phyloP scores from a whole-genome alignment of 2,329 filamentous ascomycete genomes.

The Exserohilum rostratum region DNA sequence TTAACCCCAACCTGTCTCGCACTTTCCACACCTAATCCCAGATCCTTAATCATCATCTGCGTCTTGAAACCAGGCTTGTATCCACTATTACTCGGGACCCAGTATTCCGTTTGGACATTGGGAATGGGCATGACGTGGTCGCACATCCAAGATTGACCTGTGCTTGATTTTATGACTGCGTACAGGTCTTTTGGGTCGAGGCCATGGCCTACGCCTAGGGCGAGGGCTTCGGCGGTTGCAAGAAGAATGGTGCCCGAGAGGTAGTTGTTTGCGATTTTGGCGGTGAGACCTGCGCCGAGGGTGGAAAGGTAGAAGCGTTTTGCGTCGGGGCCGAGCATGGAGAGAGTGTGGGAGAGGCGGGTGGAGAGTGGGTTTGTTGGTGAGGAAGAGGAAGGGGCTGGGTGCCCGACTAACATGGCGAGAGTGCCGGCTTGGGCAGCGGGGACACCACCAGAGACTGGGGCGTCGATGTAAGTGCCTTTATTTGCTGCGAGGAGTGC shows the following conservation, averaged over 20 bases:
- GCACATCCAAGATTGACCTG: constrained; percentile 44
- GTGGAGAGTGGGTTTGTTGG: constrained; percentile 10
- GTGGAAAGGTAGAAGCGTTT: constrained; percentile 40
- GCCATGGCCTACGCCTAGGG: constrained; percentile 39
- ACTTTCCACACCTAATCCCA: constrained; percentile 37
- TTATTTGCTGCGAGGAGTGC: constrained; percentile 14
- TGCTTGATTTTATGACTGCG: constrained; percentile 37
- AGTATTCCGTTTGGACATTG: constrained; percentile 34
- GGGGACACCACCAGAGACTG: constrained; percentile 43
- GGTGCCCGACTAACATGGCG: constrained; percentile 36
- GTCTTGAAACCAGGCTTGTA: constrained; percentile 44
- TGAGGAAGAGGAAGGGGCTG: constrained; percentile 11
- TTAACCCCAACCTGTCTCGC: constrained; percentile 34
- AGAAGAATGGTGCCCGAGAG: constrained; percentile 40
- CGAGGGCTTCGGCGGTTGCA: constrained; percentile 41
- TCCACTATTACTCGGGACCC: constrained; percentile 42
- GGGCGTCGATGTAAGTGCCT: constrained; percentile 40
- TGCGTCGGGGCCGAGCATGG: constrained; percentile 31
- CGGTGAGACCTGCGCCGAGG: constrained; percentile 39
- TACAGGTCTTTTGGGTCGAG: constrained; percentile 37
- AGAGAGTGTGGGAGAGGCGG: constrained; percentile 20
- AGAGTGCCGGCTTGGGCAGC: constrained; percentile 37
- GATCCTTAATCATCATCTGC: constrained; percentile 46
- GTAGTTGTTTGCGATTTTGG: constrained; percentile 46
- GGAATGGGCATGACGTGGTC: constrained; percentile 44